These are phyloP conservation scores for Pulveroboletus sp. DNA, from an alignment of 768 basidiomycete species.

Conservation along the genomic window DNA sequence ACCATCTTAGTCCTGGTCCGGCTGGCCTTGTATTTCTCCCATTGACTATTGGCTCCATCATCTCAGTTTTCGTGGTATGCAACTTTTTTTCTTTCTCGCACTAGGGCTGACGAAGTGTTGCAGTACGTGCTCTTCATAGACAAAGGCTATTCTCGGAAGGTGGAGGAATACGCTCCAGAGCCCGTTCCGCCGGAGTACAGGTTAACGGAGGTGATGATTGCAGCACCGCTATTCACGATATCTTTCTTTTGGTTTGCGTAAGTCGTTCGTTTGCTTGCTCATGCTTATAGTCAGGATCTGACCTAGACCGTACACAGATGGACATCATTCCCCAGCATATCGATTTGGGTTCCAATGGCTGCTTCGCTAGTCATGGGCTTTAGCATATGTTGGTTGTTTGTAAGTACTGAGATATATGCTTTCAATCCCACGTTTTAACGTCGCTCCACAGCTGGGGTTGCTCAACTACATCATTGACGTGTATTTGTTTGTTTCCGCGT, in stretches of 20 bases:
- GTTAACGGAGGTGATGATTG: slow-evolving; percentile 45
- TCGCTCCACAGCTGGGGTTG: slow-evolving; percentile 40
- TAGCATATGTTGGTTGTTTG: slow-evolving; percentile 51
- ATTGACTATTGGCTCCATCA: slow-evolving; percentile 49
- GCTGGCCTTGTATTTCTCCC: slow-evolving; percentile 61
- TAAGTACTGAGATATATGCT: slow-evolving; percentile 29
- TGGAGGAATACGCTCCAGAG: slow-evolving; percentile 41
- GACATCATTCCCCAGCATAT: slow-evolving; percentile 53
- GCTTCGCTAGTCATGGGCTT: slow-evolving; percentile 51
- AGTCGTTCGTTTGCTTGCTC: slow-evolving; percentile 12
- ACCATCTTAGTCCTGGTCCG: slow-evolving; percentile 52
- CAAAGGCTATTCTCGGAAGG: slow-evolving; percentile 44
- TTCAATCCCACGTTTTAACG: background rate
- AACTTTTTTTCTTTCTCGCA: slow-evolving; percentile 14
- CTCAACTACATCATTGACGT: slow-evolving; percentile 62
- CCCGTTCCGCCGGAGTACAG: slow-evolving; percentile 61
- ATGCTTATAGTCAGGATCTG: background rate
- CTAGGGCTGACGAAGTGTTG: slow-evolving; percentile 7
- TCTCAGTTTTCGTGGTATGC: slow-evolving; percentile 44
- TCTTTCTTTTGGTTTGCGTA: slow-evolving; percentile 67
- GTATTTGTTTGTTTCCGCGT: slow-evolving; percentile 52
- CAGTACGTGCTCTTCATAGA: slow-evolving; percentile 47
- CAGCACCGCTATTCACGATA: slow-evolving; percentile 48
- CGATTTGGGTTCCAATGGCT: slow-evolving; percentile 50
- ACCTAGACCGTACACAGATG: slow-evolving; percentile 37